A percentile compares a stretch with the other conserved stretches of the same genome.
These are phyloP conservation scores for Diutina ranongensis DNA, from an alignment of 1,139 yeast genomes.

Conservation along the genomic window DNA sequence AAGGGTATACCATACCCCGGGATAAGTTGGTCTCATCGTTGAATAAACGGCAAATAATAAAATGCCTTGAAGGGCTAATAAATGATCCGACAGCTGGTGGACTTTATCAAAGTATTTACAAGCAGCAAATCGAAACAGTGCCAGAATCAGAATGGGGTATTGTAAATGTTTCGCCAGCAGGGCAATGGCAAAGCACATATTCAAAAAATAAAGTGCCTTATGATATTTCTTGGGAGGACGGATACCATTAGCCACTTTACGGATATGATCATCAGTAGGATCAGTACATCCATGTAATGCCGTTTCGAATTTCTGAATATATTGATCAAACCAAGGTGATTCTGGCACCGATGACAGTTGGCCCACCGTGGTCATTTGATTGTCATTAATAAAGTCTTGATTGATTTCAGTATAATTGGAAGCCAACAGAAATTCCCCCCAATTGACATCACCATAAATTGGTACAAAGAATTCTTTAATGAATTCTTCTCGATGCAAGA, in stretches of 20 bases:
- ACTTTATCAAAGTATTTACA: conserved; percentile 47
- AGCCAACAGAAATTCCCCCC: conserved; percentile 40
- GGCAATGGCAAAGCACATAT: conserved; percentile 72
- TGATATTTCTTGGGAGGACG: conserved; percentile 34
- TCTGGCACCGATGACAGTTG: conserved; percentile 17
- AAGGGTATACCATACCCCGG: conserved; percentile 87
- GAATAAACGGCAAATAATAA: conserved; percentile 60
- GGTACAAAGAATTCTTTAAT: conserved; percentile 59
- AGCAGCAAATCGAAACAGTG: conserved; percentile 65
- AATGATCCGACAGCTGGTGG: conserved; percentile 44
- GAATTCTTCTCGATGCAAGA: conserved; percentile 72
- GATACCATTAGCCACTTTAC: neutral
- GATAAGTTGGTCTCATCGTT: conserved; percentile 63
- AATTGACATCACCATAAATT: conserved; percentile 58
- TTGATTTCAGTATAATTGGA: conserved; percentile 43
- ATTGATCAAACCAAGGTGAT: conserved; percentile 37
- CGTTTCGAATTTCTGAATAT: conserved; percentile 19
- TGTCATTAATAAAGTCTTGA: conserved; percentile 9
- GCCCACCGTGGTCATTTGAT: conserved; percentile 7
- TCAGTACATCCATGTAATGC: neutral
- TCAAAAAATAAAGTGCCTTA: conserved; percentile 46
- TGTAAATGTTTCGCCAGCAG: conserved; percentile 64
- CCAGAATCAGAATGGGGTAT: conserved; percentile 57
- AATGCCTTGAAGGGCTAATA: conserved; percentile 66
- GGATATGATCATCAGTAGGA: conserved; percentile 4